These are phyloP conservation scores for Diplodia corticola DNA, from an alignment of 2,329 filamentous ascomycete species.

Conservation along the genomic window DNA sequence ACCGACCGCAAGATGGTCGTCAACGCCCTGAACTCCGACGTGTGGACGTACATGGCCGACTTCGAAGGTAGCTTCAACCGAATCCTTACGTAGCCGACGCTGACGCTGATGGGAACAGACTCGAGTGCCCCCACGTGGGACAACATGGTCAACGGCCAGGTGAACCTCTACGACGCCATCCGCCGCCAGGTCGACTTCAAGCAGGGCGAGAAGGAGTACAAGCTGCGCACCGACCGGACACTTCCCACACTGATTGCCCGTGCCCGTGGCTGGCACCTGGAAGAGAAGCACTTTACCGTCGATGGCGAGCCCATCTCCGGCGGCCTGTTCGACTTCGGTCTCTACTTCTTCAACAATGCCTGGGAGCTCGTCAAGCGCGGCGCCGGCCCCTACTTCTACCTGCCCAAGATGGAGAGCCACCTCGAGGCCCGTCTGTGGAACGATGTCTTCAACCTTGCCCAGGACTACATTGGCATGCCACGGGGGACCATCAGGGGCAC, in stretches of 20 bases:
- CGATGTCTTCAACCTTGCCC: conserved; percentile 91
- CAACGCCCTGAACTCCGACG: conserved; percentile 91
- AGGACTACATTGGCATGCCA: conserved; percentile 87
- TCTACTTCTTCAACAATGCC: conserved; percentile 99
- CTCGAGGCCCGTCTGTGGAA: conserved; percentile 98
- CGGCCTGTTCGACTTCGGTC: conserved; percentile 91
- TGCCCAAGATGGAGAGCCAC: conserved; percentile 97
- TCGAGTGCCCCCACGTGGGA: conserved; percentile 97
- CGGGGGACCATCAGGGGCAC: conserved; percentile 93
- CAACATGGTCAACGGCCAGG: conserved; percentile 98
- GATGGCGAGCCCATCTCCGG: conserved; percentile 94
- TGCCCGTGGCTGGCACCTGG: conserved; percentile 94
- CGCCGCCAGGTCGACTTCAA: conserved; percentile 95
- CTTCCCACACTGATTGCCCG: conserved; percentile 91
- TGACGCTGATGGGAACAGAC: conserved; percentile 55
- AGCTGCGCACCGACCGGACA: conserved; percentile 85
- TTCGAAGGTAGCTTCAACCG: conserved; percentile 73
- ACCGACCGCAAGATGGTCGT: conserved; percentile 99
- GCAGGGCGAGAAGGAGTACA: conserved; percentile 93
- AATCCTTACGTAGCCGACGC: too few species aligned
- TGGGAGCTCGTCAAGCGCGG: conserved; percentile 81
- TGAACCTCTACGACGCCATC: conserved; percentile 96
- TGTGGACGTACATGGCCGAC: conserved; percentile 99
- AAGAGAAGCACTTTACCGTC: conserved; percentile 96
- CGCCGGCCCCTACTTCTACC: conserved; percentile 93